Evolutionary conservation across 805 yeast genomes (phyloP).

Genomic region (Saturnispora bothae): DNA sequence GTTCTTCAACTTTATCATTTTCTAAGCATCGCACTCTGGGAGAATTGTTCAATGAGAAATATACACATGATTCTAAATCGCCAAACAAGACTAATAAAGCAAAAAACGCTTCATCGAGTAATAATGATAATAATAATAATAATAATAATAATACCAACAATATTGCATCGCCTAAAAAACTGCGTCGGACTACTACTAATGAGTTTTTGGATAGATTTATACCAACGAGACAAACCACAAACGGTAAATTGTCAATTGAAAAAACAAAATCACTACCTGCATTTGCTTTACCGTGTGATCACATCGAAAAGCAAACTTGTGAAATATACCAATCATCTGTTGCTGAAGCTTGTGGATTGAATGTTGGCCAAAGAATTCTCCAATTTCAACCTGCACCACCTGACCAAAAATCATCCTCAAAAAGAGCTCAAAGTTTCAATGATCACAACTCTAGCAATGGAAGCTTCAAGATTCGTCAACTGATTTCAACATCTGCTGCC

Average conservation of each 20-base stretch:
- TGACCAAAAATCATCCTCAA: constrained; percentile 26
- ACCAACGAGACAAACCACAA: constrained; percentile 43
- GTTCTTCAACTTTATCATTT: constrained; percentile 8
- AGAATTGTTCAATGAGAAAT: constrained; percentile 11
- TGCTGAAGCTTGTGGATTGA: constrained; percentile 90
- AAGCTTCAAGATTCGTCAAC: constrained; percentile 17
- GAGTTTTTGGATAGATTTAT: constrained; percentile 44
- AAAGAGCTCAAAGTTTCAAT: constrained; percentile 15
- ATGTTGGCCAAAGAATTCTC: constrained; percentile 69
- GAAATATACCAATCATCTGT: constrained; percentile 66
- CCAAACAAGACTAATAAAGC: not conserved
- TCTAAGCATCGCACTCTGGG: constrained; percentile 7
- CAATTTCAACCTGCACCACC: constrained; percentile 88
- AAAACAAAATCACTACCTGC: constrained; percentile 24
- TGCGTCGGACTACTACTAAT: constrained; percentile 27
- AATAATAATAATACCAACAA: not conserved
- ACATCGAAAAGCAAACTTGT: constrained; percentile 43
- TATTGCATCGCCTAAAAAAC: constrained; percentile 17
- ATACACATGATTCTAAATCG: not conserved
- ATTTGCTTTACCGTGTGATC: constrained; percentile 38
- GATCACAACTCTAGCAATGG: constrained; percentile 5
- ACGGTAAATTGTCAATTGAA: constrained; percentile 35
- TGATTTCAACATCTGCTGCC: constrained; percentile 36
- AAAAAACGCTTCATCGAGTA: not conserved
- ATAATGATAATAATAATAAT: not conserved